Base-by-base conservation (phyloP, 2,329 filamentous ascomycete species). In the Colletotrichum tofieldiae region DNA sequence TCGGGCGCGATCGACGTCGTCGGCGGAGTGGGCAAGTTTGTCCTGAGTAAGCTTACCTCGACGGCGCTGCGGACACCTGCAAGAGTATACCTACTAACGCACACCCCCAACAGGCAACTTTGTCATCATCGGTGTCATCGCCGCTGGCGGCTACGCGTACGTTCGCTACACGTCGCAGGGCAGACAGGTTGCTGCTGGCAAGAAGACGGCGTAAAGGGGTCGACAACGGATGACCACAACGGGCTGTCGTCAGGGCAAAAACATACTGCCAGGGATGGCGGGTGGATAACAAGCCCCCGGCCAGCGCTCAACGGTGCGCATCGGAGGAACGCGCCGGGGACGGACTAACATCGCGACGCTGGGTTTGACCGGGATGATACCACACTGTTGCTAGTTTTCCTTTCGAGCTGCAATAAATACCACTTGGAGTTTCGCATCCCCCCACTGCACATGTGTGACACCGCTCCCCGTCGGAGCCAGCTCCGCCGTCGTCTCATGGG, bases 11-110 rank as follows among this genome's bases (percentile, higher is more conserved):
- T 82, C 14, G 79, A 85, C 20, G 76, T 84, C 20, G 77, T 81
- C 4, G 81, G 82, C 11, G 83, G 83, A 26, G 75, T 83, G 37
- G 79, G 81, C 72, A 83, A 82, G 65, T 84, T 85, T 71, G 63
- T 85, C 47, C 68, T 81, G 7, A 78, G 83, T 84, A 76, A 73
- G 81, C 78, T 18, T 23, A 11, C n/a, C 26, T 18, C 32, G 7
- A 1, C 14, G 9, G 20, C 37, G 26, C 39, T 60, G 1, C 2
- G 20, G 1, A 5, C 29, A 14, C 8, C 1, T 6, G 35, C 18
- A 7, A 6, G 51, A 35, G 51, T n/a, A 20, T 12, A 18, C 16
- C 18, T 29, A 7, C 49, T 67, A 11, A 63, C 32, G 23, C 23
- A 43, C 32, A 14, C 11, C 11, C 11, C 18, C 47, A 16, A 12